Evolutionary conservation across 2,329 filamentous ascomycete species (phyloP), one percentile per base, ranked within the genome.

Genomic region (Alternaria metachromatica): DNA sequence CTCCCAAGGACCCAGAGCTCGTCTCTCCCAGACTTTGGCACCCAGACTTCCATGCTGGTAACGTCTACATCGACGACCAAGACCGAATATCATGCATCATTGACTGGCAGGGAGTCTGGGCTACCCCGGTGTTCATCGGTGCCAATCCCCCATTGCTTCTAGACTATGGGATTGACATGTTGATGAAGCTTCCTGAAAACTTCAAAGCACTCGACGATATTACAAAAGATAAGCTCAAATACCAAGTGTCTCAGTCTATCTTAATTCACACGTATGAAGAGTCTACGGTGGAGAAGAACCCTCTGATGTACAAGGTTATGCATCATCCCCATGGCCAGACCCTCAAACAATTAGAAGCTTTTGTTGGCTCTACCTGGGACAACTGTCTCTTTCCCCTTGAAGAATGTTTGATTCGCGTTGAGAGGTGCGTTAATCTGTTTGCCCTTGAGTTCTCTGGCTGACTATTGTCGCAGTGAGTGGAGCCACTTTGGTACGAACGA

Each of bases 21-120:
- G 55, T 44, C 28, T 75, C 74, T 49, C 59, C 67, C 8, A 68
- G 71, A 64, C 60, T 77, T 55, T 75, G 69, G 73, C 72, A 75
- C 60, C 68, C 69, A 41, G 74, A 77, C 43, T 73, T 75, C 49
- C 74, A 76, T 58, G 63, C 69, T 63, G 69, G 73, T 23, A 76
- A 77, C 45, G 70, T 77, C 20, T 74, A 69, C 49, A 53, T 76
- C 54, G 65, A 74, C 41, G 66, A 72, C 15, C 48, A 70, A 58
- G 66, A 13, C 60, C 55, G 53, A 26, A 73, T 77, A 55, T 74
- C 68, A 55, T 64, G 67, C 41, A 72, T 77, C 15, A 76, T 78
- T 23, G 73, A 76, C 64, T 78, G 72, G 73, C 70, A 77, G 50
- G 70, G 71, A 58, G 63, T 67, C 23, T 72, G 63, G 63, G 59